Conservation (phyloP, 2,329 filamentous ascomycete genomes). For the Exophiala aquamarina region DNA sequence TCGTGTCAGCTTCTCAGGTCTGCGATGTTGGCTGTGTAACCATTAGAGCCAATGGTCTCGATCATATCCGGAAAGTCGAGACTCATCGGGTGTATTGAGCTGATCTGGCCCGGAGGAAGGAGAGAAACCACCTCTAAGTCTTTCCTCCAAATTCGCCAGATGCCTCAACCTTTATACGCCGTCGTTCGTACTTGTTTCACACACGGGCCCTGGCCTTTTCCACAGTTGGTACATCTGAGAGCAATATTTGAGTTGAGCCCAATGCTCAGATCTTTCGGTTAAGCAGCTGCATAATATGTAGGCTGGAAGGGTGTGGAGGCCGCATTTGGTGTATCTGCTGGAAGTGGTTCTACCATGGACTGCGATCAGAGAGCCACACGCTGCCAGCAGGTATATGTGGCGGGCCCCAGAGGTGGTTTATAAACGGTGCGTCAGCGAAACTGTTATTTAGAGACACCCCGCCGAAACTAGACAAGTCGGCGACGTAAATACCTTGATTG, state of each 20-base stretch:
- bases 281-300: neutral
- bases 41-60: no score
- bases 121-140: no score
- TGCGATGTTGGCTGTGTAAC: no score
- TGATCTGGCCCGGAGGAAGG: no score
- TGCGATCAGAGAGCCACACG: neutral
- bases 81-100: no score
- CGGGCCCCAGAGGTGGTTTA: constrained; percentile 12
- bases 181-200: neutral
- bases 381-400: constrained; percentile 6
- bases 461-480: constrained; percentile 1
- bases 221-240: neutral
- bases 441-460: neutral
- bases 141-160: no score
- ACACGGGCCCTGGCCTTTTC: neutral
- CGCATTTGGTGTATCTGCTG: neutral
- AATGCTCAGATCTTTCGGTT: neutral
- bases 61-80: no score
- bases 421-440: constrained; percentile 5
- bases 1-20: no score
- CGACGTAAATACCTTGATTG: constrained; percentile 9
- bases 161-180: neutral
- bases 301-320: neutral
- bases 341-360: no score
- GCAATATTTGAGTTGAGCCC: neutral